Evolutionary conservation across 768 basidiomycete species (phyloP).

Genomic region (Mycena rebaudengoi): DNA sequence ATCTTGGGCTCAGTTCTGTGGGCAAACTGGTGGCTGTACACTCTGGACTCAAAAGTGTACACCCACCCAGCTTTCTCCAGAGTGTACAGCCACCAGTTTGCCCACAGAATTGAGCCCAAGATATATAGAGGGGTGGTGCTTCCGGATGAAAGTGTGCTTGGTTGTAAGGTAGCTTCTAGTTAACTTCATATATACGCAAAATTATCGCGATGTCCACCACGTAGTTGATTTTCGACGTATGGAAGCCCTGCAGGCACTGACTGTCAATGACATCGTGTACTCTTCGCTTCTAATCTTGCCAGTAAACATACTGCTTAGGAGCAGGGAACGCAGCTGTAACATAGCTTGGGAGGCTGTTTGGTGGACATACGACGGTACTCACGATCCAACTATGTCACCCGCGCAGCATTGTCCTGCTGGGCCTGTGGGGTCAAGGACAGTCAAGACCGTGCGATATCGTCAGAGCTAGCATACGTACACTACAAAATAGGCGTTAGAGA

Average conservation of each 20-base stretch:
- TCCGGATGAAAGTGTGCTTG: too few species aligned
- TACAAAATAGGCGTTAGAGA: neutral
- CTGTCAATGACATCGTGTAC: neutral
- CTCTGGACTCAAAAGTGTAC: too few species aligned
- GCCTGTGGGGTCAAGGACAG: neutral
- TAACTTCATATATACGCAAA: too few species aligned
- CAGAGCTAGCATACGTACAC: conserved; percentile 1
- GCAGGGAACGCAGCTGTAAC: conserved; percentile 3
- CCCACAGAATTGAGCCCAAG: too few species aligned
- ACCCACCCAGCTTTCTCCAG: too few species aligned
- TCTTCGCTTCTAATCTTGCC: neutral
- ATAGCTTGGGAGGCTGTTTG: neutral
- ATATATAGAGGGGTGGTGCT: too few species aligned
- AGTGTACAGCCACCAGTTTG: too few species aligned
- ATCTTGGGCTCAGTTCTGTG: too few species aligned
- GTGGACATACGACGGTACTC: neutral
- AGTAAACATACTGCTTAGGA: conserved; percentile 1
- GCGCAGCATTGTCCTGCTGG: conserved; percentile 5
- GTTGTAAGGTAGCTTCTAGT: too few species aligned
- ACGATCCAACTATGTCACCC: conserved; percentile 3
- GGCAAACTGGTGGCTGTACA: too few species aligned
- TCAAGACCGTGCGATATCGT: neutral
- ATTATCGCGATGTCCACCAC: too few species aligned
- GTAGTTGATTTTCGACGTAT: too few species aligned
- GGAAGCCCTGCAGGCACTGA: neutral